Base-by-base conservation (phyloP, 371 early-diverging fungal genomes). In the Mucor sp. region DNA sequence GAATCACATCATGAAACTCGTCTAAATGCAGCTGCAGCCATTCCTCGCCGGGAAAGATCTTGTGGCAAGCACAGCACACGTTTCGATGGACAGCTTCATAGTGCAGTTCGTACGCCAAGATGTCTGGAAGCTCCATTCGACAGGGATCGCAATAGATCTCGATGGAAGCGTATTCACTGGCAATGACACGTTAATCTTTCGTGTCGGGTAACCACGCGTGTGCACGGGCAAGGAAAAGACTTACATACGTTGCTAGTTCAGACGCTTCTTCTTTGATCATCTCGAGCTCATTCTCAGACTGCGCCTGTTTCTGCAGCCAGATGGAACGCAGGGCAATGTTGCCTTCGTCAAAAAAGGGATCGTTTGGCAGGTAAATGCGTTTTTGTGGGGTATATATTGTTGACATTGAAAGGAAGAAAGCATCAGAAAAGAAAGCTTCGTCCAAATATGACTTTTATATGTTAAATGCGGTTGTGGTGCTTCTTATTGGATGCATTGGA, bases 21-120 rank as follows among this genome's bases (percentile, higher is more conserved):
- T 78, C 81, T 15, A 87, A 61, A 69, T 90, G 90, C 0, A 88
- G 68, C 6, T 81, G 73, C 4, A 90, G 68, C 81, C 83, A 87
- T 11, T 75, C 75, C 19, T 72, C 63, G 7, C 75, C 78, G 0
- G 90, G 90, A 56, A 90, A 88, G 1, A 78, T 55, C 35, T 80
- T 82, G 30, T 69, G 33, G 58, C 90, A 90, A 11, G 67, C 77
- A 3, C 69, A 68, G 62, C 90, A 90, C 3, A 83, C 78, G 44
- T 88, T 69, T 19, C 80, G 63, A 63, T 90, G 90, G 28, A 70
- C 72, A 35, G 77, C 75, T 62, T 87, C 87, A 64, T 88, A 87
- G 61, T 90, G 90, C 1, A 72, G 59, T 55, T 88, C 86, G 62
- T 84, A 90, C 1, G 86, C 83, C 15, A 69, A 60, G 9, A 76